These are phyloP conservation scores for Saccharomycopsis olivae DNA, from an alignment of 805 yeast genomes.

Conservation along the genomic window DNA sequence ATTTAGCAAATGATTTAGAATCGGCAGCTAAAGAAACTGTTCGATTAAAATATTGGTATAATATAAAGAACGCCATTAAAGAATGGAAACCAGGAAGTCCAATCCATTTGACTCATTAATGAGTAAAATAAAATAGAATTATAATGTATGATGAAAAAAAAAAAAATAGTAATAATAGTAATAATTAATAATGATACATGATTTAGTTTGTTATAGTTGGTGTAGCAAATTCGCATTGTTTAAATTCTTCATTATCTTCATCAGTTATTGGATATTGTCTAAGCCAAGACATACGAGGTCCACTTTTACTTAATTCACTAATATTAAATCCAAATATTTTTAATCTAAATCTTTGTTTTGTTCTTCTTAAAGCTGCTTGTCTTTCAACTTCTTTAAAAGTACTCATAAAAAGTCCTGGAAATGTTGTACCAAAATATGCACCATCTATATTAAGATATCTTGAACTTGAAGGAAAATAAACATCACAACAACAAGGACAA, in stretches of 20 bases:
- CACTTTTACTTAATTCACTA: conserved; percentile 61
- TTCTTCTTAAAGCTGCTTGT: conserved; percentile 48
- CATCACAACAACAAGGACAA: conserved; percentile 91
- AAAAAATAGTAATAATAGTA: neutral
- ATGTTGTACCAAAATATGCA: conserved; percentile 92
- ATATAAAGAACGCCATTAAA: conserved; percentile 59
- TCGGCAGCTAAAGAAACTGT: conserved; percentile 57
- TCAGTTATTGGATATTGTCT: conserved; percentile 61
- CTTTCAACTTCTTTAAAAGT: conserved; percentile 85
- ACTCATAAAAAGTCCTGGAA: conserved; percentile 85
- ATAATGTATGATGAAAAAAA: neutral
- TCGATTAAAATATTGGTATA: conserved; percentile 74
- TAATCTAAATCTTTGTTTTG: conserved; percentile 41
- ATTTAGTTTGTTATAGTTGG: conserved; percentile 25
- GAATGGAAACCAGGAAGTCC: conserved; percentile 72
- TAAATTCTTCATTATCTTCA: conserved; percentile 52
- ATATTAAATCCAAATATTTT: conserved; percentile 83
- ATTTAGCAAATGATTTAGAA: conserved; percentile 39
- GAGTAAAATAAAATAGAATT: neutral
- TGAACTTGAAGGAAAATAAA: conserved; percentile 81
- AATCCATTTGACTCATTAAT: conserved; percentile 49
- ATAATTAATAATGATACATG: neutral
- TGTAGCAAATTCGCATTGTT: conserved; percentile 50
- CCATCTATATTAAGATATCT: conserved; percentile 87
- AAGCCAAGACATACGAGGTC: conserved; percentile 96